Base-by-base conservation (phyloP, 768 basidiomycete genomes). In the Suillus sp. region DNA sequence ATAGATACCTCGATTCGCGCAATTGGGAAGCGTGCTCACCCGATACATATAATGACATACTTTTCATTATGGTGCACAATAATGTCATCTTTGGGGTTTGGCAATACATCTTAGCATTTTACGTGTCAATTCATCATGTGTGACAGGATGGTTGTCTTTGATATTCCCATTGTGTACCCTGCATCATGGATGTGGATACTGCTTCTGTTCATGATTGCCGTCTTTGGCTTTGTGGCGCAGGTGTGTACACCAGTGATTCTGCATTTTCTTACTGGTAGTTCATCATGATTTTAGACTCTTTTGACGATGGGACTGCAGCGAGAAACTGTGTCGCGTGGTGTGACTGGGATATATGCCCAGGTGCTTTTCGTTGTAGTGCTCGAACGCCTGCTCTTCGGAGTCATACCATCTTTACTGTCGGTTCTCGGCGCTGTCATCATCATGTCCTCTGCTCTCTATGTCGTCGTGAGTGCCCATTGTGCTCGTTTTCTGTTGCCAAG, bases 1-100 rank as follows among this genome's bases (percentile, higher is more conserved):
- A 13, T 59, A 86, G 85, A 82, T 65, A 81, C 80, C 0, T 73
- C 78, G 2, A 81, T 89, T 27, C 84, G 92, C 11, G 84, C 84
- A 1, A 91, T 95, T 43, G 93, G 93, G 0, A 87, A 83, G 62
- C 81, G 88, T 2, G 92, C 92, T 1, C 88, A 91, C 67, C 80
- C 92, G 1, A 73, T 93, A 62, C 93, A 96, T 71, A n/a, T n/a
- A n/a, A n/a, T n/a, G n/a, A n/a, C n/a, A n/a, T n/a, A n/a, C n/a
- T n/a, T n/a, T n/a, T n/a, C n/a, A n/a, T n/a, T n/a, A n/a, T n/a
- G n/a, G n/a, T n/a, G n/a, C n/a, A n/a, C n/a, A n/a, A n/a, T n/a
- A n/a, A n/a, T n/a, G n/a, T n/a, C n/a, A n/a, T n/a, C n/a, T n/a
- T n/a, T n/a, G n/a, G n/a, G n/a, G n/a, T n/a, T n/a, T n/a, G n/a